Base-by-base conservation (phyloP, 225 moss, liverwort and hornwort genomes). In the Polytrichum formosum region DNA sequence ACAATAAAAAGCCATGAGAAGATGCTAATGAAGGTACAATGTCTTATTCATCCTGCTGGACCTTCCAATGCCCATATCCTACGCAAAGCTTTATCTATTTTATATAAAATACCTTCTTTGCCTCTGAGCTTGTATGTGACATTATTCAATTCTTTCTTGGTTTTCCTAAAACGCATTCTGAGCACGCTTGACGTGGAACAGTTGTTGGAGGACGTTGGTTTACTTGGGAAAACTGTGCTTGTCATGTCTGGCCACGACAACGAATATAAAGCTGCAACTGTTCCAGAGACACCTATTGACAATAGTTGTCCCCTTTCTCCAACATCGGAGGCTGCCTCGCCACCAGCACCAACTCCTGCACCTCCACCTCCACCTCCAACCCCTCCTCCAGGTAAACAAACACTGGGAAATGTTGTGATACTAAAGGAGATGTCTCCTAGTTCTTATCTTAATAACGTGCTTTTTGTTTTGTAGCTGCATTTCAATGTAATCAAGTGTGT, bases 1-100 rank as follows among this genome's bases (percentile, higher is more conserved):
- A 89, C 87, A 18, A 58, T 94, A 21, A 94, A 90, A 67, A 92
- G 91, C 54, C 94, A 94, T 79, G 91, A 94, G 28, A 91, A 90
- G 74, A 85, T 94, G 88, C 67, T 94, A 26, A 22, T 88, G 10
- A 92, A 94, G 92, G 94, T 94, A 62, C 58, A 58, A 58, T n/a
- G 23, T 46, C 13, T 46, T 4, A 46, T 46, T 46, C 46, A 46
- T 46, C 46, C 10, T 46, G 13, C 46, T 4, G 13, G 46, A 46
- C 46, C 35, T 46, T 46, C 13, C 4, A 46, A 13, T 10, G 46
- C 46, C 46, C 46, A 46, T 16, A 46, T 46, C 37, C 37, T 46
- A 37, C 2, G 37, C 37, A 37, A 37, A 37, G 10, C 10, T 13
- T 37, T 37, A 46, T 13, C 46, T 46, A 46, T 46, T 13, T 46